Conservation (phyloP, 106 monocot genomes). For the Hemerocallis citrina region DNA sequence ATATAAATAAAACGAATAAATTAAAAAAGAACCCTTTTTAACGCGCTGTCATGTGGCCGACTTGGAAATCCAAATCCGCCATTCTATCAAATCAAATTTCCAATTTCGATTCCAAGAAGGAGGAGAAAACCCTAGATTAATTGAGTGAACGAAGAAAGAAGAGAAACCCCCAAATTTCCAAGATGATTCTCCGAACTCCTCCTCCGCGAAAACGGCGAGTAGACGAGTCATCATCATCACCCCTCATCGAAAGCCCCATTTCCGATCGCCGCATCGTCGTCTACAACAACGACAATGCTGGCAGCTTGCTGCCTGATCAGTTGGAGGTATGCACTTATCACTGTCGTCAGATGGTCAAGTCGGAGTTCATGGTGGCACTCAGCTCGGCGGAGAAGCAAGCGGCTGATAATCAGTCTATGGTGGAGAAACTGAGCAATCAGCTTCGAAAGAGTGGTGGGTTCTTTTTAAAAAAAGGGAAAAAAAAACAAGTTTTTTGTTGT, state of each 20-base stretch:
- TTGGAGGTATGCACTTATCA: constrained; percentile 83
- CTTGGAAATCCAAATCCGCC: too few relatives aligned
- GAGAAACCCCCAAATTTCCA: too few relatives aligned
- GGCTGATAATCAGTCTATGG: constrained; percentile 30
- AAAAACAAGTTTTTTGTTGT: background rate
- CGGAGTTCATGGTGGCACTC: constrained; percentile 60
- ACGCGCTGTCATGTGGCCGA: too few relatives aligned
- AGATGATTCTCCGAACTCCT: constrained; percentile 60
- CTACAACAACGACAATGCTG: constrained; percentile 28
- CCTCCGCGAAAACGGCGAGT: constrained; percentile 46
- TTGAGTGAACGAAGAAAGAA: too few relatives aligned
- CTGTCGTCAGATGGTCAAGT: constrained; percentile 95
- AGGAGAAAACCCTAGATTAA: too few relatives aligned
- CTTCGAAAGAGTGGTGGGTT: constrained; percentile 38
- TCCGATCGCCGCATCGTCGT: constrained; percentile 78
- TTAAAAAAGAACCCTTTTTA: too few relatives aligned
- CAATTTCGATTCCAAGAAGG: too few relatives aligned
- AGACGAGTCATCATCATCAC: too few relatives aligned
- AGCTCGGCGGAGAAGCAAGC: constrained; percentile 45
- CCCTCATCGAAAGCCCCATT: constrained; percentile 33
- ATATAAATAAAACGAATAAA: too few relatives aligned
- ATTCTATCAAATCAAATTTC: too few relatives aligned
- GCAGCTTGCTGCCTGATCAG: constrained; percentile 25
- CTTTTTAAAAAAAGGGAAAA: background rate
- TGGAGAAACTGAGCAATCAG: constrained; percentile 27